phyloP scores from a whole-genome alignment of 805 yeast genomes.

The Cyberlindnera suaveolens region DNA sequence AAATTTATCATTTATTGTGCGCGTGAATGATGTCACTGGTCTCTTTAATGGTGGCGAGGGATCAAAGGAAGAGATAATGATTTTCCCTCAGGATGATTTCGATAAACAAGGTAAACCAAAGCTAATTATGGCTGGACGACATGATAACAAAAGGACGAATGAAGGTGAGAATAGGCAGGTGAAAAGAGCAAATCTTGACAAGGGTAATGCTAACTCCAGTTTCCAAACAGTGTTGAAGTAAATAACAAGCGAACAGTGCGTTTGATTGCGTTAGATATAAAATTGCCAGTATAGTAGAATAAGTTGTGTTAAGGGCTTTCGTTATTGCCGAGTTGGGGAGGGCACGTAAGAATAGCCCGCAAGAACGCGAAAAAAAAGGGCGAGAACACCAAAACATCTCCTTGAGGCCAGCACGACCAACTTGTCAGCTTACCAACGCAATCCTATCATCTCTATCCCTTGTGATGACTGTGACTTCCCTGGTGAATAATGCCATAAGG shows the following conservation, averaged over 20 bases:
- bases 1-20: constrained; percentile 46
- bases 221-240: constrained; percentile 20
- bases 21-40: constrained; percentile 57
- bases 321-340: too few relatives aligned
- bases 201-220: constrained; percentile 22
- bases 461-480: too few relatives aligned
- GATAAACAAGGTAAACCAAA: constrained; percentile 9
- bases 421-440: too few relatives aligned
- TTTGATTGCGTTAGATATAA: neutral
- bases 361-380: too few relatives aligned
- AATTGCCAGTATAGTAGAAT: neutral
- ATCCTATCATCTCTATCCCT: too few relatives aligned
- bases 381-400: too few relatives aligned
- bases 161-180: constrained; percentile 12
- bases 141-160: constrained; percentile 5
- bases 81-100: constrained; percentile 11
- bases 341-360: too few relatives aligned
- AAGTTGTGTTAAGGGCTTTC: too few relatives aligned
- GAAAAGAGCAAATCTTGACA: constrained; percentile 23
- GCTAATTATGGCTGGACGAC: neutral
- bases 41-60: constrained; percentile 45
- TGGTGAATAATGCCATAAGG: too few relatives aligned
- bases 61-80: neutral
- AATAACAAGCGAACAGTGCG: neutral
- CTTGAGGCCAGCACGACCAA: too few relatives aligned